Percentiles rank a stretch among this genome's conserved stretches.
Evolutionary conservation across 371 early-diverging fungal genomes (phyloP).

Genomic region (Mortierella sp.): DNA sequence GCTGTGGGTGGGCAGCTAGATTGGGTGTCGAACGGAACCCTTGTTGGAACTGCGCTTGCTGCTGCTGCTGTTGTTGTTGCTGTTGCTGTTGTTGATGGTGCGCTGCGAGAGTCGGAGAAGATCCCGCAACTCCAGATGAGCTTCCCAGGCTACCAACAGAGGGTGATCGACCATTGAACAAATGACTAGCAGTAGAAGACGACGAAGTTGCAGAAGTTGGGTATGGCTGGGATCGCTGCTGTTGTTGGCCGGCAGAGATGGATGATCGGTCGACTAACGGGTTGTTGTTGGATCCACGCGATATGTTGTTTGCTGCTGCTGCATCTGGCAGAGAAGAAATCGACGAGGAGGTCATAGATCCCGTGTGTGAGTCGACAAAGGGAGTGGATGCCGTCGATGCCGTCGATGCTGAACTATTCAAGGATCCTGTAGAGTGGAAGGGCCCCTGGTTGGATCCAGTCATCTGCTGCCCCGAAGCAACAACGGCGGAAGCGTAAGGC

Average conservation of each 20-base stretch:
- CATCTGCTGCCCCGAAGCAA: neutral
- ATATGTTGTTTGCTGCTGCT: neutral
- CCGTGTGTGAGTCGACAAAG: neutral
- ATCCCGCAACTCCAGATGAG: neutral
- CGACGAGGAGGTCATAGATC: neutral
- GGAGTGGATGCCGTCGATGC: neutral
- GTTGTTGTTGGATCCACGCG: conserved; percentile 7
- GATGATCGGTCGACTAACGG: conserved; percentile 2
- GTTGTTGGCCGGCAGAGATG: neutral
- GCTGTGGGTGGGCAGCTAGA: neutral
- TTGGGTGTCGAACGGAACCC: neutral
- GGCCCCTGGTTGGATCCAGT: neutral
- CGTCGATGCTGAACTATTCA: neutral
- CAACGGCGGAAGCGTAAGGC: neutral
- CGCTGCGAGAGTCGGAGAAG: neutral
- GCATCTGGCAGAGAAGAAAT: neutral
- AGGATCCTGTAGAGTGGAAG: neutral
- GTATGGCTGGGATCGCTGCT: neutral
- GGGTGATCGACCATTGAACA: conserved; percentile 5
- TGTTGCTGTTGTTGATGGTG: neutral
- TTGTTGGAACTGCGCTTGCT: neutral
- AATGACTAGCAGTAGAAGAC: neutral
- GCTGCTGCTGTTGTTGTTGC: too few species aligned
- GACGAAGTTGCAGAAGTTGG: neutral
- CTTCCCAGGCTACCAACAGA: neutral